Conservation (phyloP, 495 filamentous ascomycete genomes). For the Friedmanniomyces endolithicus region DNA sequence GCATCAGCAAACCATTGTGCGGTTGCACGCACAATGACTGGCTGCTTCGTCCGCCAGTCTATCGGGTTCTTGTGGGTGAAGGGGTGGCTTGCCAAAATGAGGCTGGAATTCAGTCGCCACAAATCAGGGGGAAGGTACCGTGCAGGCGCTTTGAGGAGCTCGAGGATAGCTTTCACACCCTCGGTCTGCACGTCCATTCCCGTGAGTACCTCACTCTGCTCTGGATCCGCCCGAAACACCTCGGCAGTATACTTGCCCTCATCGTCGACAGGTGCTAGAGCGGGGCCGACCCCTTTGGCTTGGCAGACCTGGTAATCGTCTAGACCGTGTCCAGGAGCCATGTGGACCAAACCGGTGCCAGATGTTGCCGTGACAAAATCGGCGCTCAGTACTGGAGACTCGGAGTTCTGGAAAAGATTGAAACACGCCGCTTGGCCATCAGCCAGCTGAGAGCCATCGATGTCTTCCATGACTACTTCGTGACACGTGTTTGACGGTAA, state of each 20-base stretch:
- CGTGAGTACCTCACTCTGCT: conserved; percentile 29
- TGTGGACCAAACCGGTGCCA: conserved; percentile 84
- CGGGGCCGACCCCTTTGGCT: conserved; percentile 44
- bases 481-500: background rate
- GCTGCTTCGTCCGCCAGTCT: conserved; percentile 90
- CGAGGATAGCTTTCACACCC: conserved; percentile 55
- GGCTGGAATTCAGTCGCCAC: background rate
- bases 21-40: conserved; percentile 81
- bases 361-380: conserved; percentile 78
- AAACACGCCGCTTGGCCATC: conserved; percentile 46
- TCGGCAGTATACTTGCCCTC: conserved; percentile 64
- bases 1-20: conserved; percentile 98
- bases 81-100: conserved; percentile 53
- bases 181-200: conserved; percentile 50
- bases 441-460: conserved; percentile 54
- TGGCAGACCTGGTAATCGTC: conserved; percentile 86
- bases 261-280: conserved; percentile 70
- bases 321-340: conserved; percentile 89
- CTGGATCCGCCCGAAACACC: conserved; percentile 50
- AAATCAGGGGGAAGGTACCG: background rate
- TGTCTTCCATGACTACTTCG: conserved; percentile 40
- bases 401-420: conserved; percentile 48
- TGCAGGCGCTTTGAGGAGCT: conserved; percentile 17
- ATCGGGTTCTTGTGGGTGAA: conserved; percentile 91
- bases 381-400: conserved; percentile 55